A percentile compares a stretch with the other conserved stretches of the same genome.
phyloP scores from a whole-genome alignment of 345 rosid genomes.

The Gossypium anomalum region DNA sequence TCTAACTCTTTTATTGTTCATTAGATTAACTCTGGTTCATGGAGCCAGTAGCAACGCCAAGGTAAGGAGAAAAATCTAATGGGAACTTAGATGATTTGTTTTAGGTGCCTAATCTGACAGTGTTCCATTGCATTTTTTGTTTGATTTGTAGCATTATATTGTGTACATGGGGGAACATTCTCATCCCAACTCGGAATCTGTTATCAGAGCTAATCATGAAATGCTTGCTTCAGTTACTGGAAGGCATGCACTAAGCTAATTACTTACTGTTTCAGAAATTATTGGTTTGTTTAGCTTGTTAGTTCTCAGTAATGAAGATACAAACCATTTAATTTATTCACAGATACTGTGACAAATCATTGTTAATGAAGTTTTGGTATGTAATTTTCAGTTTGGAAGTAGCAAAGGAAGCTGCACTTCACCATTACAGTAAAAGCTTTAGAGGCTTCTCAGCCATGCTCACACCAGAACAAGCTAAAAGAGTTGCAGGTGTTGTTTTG shows the following conservation, averaged over 20 bases:
- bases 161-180: conserved; percentile 51
- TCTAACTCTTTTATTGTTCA: conserved; percentile 22
- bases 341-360: not conserved
- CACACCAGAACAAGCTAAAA: conserved; percentile 37
- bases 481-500: conserved; percentile 23
- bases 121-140: not conserved
- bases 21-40: conserved; percentile 18
- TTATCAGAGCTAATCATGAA: conserved; percentile 35
- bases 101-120: not conserved
- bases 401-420: conserved; percentile 31
- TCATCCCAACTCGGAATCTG: conserved; percentile 38
- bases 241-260: conserved; percentile 26
- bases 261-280: not conserved
- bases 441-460: conserved; percentile 51
- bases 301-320: not conserved
- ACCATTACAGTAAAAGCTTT: conserved; percentile 50
- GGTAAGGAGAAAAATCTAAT: conserved; percentile 5
- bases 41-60: conserved; percentile 29
- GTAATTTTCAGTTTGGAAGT: conserved; percentile 28
- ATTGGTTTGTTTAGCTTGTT: not conserved
- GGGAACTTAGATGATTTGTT: not conserved
- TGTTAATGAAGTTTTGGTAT: conserved; percentile 1
- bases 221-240: conserved; percentile 37
- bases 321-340: not conserved
- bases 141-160: conserved; percentile 40